phyloP scores from a whole-genome alignment of 805 yeast species.

The Wickerhamiella spandovensis region DNA sequence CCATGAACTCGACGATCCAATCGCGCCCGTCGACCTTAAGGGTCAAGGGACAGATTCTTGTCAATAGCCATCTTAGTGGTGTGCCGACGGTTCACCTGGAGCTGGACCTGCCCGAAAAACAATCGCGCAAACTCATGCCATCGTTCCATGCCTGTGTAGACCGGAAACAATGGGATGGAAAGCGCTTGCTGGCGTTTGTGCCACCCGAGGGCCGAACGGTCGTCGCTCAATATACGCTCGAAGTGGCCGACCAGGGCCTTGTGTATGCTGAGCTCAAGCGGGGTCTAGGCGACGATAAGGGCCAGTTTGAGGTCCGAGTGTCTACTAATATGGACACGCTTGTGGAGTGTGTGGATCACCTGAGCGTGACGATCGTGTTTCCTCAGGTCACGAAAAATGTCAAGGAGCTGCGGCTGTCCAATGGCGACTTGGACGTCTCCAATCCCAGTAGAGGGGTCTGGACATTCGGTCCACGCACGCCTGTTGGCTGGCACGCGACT shows the following conservation, averaged over 20 bases:
- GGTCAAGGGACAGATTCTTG: constrained; percentile 49
- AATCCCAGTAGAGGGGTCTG: constrained; percentile 42
- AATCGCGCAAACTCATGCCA: constrained; percentile 5
- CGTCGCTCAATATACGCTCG: constrained; percentile 50
- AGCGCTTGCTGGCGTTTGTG: constrained; percentile 46
- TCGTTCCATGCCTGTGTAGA: constrained; percentile 59
- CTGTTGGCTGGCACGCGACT: constrained; percentile 54
- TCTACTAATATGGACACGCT: constrained; percentile 33
- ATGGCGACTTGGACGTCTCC: constrained; percentile 53
- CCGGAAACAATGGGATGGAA: constrained; percentile 36
- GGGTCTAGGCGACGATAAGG: constrained; percentile 37
- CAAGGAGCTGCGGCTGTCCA: constrained; percentile 50
- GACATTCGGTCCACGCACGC: constrained; percentile 46
- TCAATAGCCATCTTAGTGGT: constrained; percentile 63
- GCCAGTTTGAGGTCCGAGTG: constrained; percentile 52
- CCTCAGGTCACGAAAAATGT: constrained; percentile 22
- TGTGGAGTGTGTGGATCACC: constrained; percentile 35
- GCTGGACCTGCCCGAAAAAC: constrained; percentile 21
- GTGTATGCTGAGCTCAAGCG: constrained; percentile 40
- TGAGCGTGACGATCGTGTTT: constrained; percentile 31
- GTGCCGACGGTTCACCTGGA: constrained; percentile 54
- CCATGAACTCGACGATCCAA: constrained; percentile 6
- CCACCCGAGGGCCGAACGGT: constrained; percentile 80
- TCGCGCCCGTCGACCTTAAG: constrained; percentile 18
- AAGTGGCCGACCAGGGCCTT: constrained; percentile 35